A percentile compares a stretch with the other conserved stretches of the same genome.
Conservation (phyloP, 805 yeast genomes). For the Suhomyces sp. region DNA sequence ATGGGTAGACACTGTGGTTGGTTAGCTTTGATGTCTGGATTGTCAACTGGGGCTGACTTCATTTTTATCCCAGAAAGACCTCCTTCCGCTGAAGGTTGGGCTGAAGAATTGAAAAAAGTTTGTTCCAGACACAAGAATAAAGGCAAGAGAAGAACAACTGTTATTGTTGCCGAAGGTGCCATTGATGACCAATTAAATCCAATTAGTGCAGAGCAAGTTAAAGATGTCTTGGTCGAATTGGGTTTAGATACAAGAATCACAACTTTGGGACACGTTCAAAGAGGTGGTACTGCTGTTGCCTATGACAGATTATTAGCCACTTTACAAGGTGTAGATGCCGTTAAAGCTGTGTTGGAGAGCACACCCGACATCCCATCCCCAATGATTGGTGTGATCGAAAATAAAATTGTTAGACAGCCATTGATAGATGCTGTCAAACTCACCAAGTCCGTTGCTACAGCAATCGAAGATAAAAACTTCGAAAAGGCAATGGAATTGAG, state of each 20-base stretch:
- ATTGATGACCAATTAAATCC: conserved; percentile 66
- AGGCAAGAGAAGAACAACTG: conserved; percentile 78
- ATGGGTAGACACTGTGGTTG: conserved; percentile 93
- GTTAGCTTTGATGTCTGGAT: conserved; percentile 80
- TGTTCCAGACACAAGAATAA: conserved; percentile 61
- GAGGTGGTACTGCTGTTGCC: conserved; percentile 83
- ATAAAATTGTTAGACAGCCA: conserved; percentile 65
- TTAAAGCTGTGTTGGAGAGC: conserved; percentile 66
- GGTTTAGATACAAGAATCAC: conserved; percentile 79
- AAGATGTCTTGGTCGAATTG: conserved; percentile 60
- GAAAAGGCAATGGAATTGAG: conserved; percentile 68
- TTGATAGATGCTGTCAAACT: conserved; percentile 70
- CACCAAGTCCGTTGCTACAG: conserved; percentile 71
- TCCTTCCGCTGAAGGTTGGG: conserved; percentile 62
- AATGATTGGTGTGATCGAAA: conserved; percentile 71
- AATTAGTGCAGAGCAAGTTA: conserved; percentile 64
- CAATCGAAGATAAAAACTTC: conserved; percentile 65
- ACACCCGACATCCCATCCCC: conserved; percentile 77
- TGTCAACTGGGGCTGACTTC: conserved; percentile 77
- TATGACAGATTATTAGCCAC: conserved; percentile 72
- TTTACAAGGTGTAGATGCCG: conserved; percentile 80
- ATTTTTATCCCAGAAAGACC: conserved; percentile 82
- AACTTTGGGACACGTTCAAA: conserved; percentile 76
- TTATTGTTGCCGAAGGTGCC: conserved; percentile 85
- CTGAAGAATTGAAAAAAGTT: conserved; percentile 62